A percentile compares a stretch with the other conserved stretches of the same genome.
Conservation (phyloP, 2,329 filamentous ascomycete genomes). For the Blastomyces silverae region DNA sequence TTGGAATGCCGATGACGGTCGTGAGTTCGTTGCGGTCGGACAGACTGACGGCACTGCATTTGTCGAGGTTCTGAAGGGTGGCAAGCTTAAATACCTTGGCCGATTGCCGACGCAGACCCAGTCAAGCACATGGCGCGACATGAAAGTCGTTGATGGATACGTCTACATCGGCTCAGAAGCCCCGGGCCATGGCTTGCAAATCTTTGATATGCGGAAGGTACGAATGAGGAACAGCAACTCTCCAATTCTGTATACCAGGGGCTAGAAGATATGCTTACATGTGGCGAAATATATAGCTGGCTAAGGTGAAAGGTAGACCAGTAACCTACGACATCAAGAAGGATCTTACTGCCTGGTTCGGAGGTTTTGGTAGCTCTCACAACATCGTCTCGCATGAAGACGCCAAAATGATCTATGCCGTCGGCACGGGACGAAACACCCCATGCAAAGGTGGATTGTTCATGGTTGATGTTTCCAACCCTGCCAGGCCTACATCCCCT, state of each 20-base stretch:
- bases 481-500: slow-evolving; percentile 47
- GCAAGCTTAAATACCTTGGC: slow-evolving; percentile 44
- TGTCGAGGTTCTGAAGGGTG: slow-evolving; percentile 43
- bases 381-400: slow-evolving; percentile 51
- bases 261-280: not conserved
- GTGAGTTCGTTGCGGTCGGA: slow-evolving; percentile 47
- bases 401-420: slow-evolving; percentile 45
- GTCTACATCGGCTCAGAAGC: slow-evolving; percentile 43
- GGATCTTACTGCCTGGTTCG: slow-evolving; percentile 41
- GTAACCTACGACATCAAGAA: slow-evolving; percentile 39
- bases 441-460: slow-evolving; percentile 51
- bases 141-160: slow-evolving; percentile 37
- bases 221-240: slow-evolving; percentile 4
- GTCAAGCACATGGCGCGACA: slow-evolving; percentile 34
- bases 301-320: slow-evolving; percentile 42
- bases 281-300: slow-evolving; percentile 33
- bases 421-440: slow-evolving; percentile 42
- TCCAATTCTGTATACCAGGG: not conserved
- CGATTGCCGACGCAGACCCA: slow-evolving; percentile 41
- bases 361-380: slow-evolving; percentile 44
- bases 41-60: slow-evolving; percentile 49
- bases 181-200: slow-evolving; percentile 51
- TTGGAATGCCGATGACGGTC: slow-evolving; percentile 45
- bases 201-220: slow-evolving; percentile 55
- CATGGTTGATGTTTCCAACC: slow-evolving; percentile 53